These are phyloP conservation scores for Wickerhamiella domercqiae DNA, from an alignment of 805 yeast genomes.

Conservation along the genomic window DNA sequence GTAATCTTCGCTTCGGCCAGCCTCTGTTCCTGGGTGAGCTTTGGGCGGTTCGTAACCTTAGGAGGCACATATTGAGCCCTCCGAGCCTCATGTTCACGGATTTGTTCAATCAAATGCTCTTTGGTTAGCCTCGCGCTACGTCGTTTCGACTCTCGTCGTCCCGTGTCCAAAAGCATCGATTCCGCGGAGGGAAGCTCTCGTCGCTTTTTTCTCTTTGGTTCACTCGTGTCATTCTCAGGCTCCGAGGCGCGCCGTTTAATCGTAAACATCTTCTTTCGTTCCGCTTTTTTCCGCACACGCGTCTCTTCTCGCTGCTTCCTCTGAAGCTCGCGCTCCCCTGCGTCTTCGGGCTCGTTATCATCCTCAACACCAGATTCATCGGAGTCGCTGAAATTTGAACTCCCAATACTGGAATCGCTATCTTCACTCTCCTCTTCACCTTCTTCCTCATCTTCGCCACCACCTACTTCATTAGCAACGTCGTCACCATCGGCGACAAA, in stretches of 20 bases:
- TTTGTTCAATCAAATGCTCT: slow-evolving; percentile 55
- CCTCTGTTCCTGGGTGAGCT: slow-evolving; percentile 53
- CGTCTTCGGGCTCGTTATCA: slow-evolving; percentile 38
- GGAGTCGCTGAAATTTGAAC: slow-evolving; percentile 27
- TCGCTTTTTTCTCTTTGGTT: slow-evolving; percentile 11
- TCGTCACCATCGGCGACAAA: slow-evolving; percentile 1
- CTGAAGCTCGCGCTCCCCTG: slow-evolving; percentile 50
- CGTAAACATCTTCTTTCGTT: slow-evolving; percentile 21
- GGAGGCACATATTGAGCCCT: slow-evolving; percentile 28
- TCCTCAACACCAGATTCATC: slow-evolving; percentile 30
- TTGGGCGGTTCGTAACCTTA: slow-evolving; percentile 15
- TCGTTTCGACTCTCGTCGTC: slow-evolving; percentile 63
- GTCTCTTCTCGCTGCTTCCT: slow-evolving; percentile 25
- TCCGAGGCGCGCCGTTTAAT: slow-evolving; percentile 26
- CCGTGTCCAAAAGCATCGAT: slow-evolving; percentile 28
- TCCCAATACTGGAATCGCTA: slow-evolving; percentile 4
- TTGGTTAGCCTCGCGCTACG: slow-evolving; percentile 63
- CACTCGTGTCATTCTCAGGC: slow-evolving; percentile 7
- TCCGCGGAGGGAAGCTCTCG: slow-evolving; percentile 12
- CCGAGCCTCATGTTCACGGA: slow-evolving; percentile 53
- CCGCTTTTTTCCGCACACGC: slow-evolving; percentile 19
- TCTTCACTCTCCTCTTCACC: slow-evolving; percentile 14
- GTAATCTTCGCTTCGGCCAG: slow-evolving; percentile 77
- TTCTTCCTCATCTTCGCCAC: slow-evolving; percentile 17
- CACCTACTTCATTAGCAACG: slow-evolving; percentile 11